phyloP scores from a whole-genome alignment of 140 eudicot species.

The Stevia rebaudiana region DNA sequence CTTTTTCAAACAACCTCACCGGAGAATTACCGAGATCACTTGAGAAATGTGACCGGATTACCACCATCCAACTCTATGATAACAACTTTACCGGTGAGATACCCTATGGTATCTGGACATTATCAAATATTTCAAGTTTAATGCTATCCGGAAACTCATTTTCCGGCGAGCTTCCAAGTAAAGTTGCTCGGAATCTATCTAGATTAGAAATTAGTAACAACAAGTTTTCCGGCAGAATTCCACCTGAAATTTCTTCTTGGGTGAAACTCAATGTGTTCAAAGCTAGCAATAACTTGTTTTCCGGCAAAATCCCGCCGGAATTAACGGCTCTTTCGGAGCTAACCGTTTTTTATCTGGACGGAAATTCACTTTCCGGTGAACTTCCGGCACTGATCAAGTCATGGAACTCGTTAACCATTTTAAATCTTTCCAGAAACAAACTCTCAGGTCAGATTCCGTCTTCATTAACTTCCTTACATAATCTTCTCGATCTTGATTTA shows the following conservation, averaged over 20 bases:
- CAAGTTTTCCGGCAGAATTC: slow-evolving; percentile 58
- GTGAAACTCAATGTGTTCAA: slow-evolving; percentile 46
- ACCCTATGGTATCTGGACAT: slow-evolving; percentile 57
- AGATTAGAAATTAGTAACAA: slow-evolving; percentile 62
- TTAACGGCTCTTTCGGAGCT: slow-evolving; percentile 55
- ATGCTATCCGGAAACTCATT: slow-evolving; percentile 51
- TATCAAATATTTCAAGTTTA: slow-evolving; percentile 34
- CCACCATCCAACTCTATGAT: slow-evolving; percentile 45
- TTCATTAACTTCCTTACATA: slow-evolving; percentile 42
- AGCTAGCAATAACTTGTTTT: slow-evolving; percentile 66
- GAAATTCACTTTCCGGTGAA: slow-evolving; percentile 65
- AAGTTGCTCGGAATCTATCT: slow-evolving; percentile 53
- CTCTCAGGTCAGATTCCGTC: slow-evolving; percentile 66
- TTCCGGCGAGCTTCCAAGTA: slow-evolving; percentile 60
- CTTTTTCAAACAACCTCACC: slow-evolving; percentile 54
- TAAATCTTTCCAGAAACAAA: slow-evolving; percentile 59
- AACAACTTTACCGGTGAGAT: slow-evolving; percentile 56
- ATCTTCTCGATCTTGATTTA: slow-evolving; percentile 60
- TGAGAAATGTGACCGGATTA: slow-evolving; percentile 41
- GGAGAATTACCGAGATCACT: slow-evolving; percentile 70
- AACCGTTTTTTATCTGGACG: slow-evolving; percentile 48
- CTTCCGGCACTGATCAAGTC: slow-evolving; percentile 57
- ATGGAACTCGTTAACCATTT: slow-evolving; percentile 52
- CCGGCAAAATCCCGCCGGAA: slow-evolving; percentile 59
- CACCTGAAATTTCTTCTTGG: slow-evolving; percentile 56